These are phyloP conservation scores for Blastobotrys parvus DNA, from an alignment of 805 yeast species.

Conservation along the genomic window DNA sequence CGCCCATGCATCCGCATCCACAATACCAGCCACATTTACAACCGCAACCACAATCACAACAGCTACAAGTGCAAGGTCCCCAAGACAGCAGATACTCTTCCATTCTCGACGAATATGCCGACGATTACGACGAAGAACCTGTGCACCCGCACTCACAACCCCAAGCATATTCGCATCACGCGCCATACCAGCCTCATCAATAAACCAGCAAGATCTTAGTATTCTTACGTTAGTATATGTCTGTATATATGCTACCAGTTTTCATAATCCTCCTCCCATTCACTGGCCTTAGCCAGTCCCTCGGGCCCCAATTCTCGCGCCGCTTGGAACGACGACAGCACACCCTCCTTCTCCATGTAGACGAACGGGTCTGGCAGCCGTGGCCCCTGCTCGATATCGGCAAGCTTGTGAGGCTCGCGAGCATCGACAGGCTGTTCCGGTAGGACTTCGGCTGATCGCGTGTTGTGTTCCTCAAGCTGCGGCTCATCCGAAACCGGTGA, in stretches of 20 bases:
- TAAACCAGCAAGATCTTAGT: too few relatives aligned
- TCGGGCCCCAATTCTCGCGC: slow-evolving; percentile 15
- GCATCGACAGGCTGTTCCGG: slow-evolving; percentile 3
- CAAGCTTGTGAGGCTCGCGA: neutral
- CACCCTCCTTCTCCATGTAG: slow-evolving; percentile 8
- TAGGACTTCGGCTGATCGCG: neutral
- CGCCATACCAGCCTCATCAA: too few relatives aligned
- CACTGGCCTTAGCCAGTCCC: slow-evolving; percentile 8
- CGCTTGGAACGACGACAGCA: slow-evolving; percentile 12
- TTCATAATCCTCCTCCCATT: slow-evolving; percentile 20
- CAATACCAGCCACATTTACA: neutral
- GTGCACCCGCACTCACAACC: too few relatives aligned
- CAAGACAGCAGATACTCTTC: too few relatives aligned
- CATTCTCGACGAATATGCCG: too few relatives aligned
- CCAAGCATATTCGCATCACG: too few relatives aligned
- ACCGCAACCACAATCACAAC: neutral
- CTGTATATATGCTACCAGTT: slow-evolving; percentile 4
- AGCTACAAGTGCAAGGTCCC: too few relatives aligned
- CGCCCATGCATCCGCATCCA: too few relatives aligned
- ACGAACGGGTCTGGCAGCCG: slow-evolving; percentile 17
- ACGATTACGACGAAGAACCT: too few relatives aligned
- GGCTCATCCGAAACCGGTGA: neutral
- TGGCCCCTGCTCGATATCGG: slow-evolving; percentile 3
- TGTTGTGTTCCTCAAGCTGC: neutral
- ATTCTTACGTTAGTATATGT: too few relatives aligned